Percentiles rank a stretch among this genome's conserved stretches.
Evolutionary conservation across 2,329 filamentous ascomycete genomes (phyloP).

Genomic region (Orbilia blumenaviensis): DNA sequence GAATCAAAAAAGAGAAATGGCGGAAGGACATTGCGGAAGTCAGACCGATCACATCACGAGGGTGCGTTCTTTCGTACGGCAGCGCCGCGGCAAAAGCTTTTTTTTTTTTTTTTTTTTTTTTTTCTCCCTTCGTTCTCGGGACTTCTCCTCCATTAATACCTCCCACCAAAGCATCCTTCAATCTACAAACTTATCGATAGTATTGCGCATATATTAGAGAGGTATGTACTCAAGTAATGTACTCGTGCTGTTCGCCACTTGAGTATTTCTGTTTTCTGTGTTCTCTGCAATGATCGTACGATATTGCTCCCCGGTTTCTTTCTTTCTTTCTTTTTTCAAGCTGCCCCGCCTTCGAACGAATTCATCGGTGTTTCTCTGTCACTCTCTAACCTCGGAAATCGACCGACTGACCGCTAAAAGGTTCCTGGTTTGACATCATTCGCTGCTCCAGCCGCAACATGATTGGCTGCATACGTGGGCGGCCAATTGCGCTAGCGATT

Average conservation of each 20-base stretch:
- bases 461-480: slow-evolving; percentile 12
- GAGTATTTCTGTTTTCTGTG: too few relatives aligned
- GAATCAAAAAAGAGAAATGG: not conserved
- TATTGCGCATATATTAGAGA: not conserved
- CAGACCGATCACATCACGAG: slow-evolving; percentile 4
- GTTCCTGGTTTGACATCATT: slow-evolving; percentile 43
- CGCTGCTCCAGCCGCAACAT: not conserved
- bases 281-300: slow-evolving; percentile 19
- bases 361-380: not conserved
- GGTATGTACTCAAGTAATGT: not conserved
- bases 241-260: too few relatives aligned
- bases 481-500: slow-evolving; percentile 24
- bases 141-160: not conserved
- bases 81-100: not conserved
- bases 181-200: too few relatives aligned
- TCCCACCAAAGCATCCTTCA: not conserved
- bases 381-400: slow-evolving; percentile 33
- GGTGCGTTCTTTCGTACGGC: not conserved
- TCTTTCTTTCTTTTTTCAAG: too few relatives aligned
- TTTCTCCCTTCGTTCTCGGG: not conserved
- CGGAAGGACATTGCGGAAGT: not conserved
- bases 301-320: slow-evolving; percentile 30
- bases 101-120: not conserved
- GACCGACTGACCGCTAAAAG: slow-evolving; percentile 30
- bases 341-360: slow-evolving; percentile 15